phyloP scores from a whole-genome alignment of 2,329 filamentous ascomycete genomes.

The Microthyrium microscopicum region DNA sequence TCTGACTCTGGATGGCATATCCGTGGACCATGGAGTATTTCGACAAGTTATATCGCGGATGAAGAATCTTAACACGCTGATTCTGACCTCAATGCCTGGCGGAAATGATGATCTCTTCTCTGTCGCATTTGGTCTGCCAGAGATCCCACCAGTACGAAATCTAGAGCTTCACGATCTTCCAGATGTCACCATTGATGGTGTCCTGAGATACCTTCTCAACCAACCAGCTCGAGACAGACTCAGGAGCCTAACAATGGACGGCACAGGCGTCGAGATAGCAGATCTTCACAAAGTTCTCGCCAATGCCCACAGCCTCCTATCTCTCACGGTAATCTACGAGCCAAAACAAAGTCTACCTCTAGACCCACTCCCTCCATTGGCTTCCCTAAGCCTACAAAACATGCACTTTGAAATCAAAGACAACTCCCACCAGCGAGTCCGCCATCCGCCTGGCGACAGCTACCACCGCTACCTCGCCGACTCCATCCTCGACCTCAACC shows the following conservation, averaged over 20 bases:
- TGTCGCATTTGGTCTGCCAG: constrained; percentile 45
- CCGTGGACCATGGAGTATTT: constrained; percentile 53
- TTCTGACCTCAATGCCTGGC: constrained; percentile 50
- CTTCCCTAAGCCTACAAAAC: constrained; percentile 50
- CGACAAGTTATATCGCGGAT: constrained; percentile 55
- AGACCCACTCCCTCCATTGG: constrained; percentile 43
- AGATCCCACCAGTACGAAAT: constrained; percentile 58
- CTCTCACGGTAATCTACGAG: constrained; percentile 40
- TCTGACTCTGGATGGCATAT: constrained; percentile 50
- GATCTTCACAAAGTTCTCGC: constrained; percentile 45
- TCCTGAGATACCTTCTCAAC: constrained; percentile 50
- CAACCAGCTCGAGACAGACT: constrained; percentile 44
- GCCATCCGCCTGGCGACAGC: constrained; percentile 34
- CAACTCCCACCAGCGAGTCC: too few species aligned
- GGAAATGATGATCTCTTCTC: constrained; percentile 66
- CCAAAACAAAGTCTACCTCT: constrained; percentile 41
- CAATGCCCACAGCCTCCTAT: constrained; percentile 39
- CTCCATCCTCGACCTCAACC: constrained; percentile 59
- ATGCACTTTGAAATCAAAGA: constrained; percentile 70
- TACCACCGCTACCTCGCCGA: constrained; percentile 78
- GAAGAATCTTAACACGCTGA: constrained; percentile 52
- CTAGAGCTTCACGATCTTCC: constrained; percentile 57
- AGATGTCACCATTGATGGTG: constrained; percentile 52
- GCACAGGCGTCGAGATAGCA: constrained; percentile 52
- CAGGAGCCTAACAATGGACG: constrained; percentile 50